Evolutionary conservation across 805 yeast genomes (phyloP).

Genomic region (Zygosaccharomyces gambellarensis): DNA sequence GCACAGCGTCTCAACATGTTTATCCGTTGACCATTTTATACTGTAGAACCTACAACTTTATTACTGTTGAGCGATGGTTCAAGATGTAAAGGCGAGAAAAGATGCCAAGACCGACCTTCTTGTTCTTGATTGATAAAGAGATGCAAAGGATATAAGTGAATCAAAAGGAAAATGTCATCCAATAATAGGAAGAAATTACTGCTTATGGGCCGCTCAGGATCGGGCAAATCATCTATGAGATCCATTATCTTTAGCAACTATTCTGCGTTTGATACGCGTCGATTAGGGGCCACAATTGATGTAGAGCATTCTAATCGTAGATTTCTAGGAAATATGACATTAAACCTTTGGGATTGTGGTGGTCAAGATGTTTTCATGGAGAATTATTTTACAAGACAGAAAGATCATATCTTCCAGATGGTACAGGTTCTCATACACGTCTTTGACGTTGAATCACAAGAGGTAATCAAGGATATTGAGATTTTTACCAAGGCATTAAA

Average conservation of each 20-base stretch:
- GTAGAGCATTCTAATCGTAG: slow-evolving; percentile 96
- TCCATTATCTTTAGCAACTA: slow-evolving; percentile 93
- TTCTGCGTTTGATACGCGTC: slow-evolving; percentile 92
- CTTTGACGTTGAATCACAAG: slow-evolving; percentile 91
- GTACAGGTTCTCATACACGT: slow-evolving; percentile 95
- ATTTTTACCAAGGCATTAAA: slow-evolving; percentile 80
- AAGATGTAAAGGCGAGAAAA: neutral
- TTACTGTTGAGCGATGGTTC: neutral
- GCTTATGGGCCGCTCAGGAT: slow-evolving; percentile 88
- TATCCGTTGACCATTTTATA: neutral
- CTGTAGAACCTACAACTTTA: neutral
- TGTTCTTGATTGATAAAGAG: slow-evolving; percentile 15
- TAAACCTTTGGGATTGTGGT: slow-evolving; percentile 97
- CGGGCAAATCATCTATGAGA: slow-evolving; percentile 97
- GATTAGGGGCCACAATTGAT: slow-evolving; percentile 95
- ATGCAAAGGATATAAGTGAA: neutral
- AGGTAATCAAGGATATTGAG: slow-evolving; percentile 87
- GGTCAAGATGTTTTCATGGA: slow-evolving; percentile 97
- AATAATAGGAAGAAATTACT: slow-evolving; percentile 55
- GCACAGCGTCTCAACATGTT: neutral
- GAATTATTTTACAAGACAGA: slow-evolving; percentile 80
- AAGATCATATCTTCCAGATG: slow-evolving; percentile 90
- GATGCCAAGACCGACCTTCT: slow-evolving; percentile 16
- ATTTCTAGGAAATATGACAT: slow-evolving; percentile 89
- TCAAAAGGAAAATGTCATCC: slow-evolving; percentile 19